Evolutionary conservation across 495 filamentous ascomycete genomes (phyloP).

Genomic region (Melanomma pulvis-pyrius): DNA sequence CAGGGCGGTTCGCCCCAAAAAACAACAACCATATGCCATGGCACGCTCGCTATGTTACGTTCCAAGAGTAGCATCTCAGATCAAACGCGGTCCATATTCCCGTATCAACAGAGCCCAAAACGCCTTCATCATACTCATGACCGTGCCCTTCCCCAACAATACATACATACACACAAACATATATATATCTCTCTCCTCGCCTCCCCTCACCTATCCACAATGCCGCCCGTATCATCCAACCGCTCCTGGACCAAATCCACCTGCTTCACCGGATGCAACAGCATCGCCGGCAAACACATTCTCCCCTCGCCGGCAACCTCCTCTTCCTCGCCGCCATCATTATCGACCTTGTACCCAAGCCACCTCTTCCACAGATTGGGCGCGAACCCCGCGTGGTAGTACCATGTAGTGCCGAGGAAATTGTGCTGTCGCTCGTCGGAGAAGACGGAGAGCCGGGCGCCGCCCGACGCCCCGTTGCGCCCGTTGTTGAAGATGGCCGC

Average conservation of each 20-base stretch:
- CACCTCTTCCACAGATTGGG: conserved; percentile 83
- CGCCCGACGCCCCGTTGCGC: conserved; percentile 75
- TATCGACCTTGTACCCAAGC: conserved; percentile 82
- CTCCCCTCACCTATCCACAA: neutral
- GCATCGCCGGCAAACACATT: conserved; percentile 53
- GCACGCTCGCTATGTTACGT: too few species aligned
- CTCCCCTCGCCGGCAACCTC: conserved; percentile 64
- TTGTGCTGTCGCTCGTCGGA: conserved; percentile 84
- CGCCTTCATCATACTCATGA: neutral
- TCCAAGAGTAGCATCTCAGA: too few species aligned
- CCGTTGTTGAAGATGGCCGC: conserved; percentile 84
- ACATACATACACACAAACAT: too few species aligned
- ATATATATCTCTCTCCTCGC: neutral
- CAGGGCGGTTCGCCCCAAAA: too few species aligned
- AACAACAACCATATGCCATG: too few species aligned
- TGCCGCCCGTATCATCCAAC: neutral
- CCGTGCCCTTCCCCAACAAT: too few species aligned
- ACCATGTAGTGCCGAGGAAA: conserved; percentile 87
- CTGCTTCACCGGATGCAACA: conserved; percentile 91
- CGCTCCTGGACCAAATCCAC: conserved; percentile 63
- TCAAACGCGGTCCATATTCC: too few species aligned
- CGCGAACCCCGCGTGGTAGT: conserved; percentile 86
- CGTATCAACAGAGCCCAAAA: neutral
- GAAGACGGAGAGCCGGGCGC: conserved; percentile 73
- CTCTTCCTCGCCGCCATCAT: conserved; percentile 82